These are phyloP conservation scores for Debaryomycetaceae sp. DNA, from an alignment of 1,139 yeast genomes.

Conservation along the genomic window DNA sequence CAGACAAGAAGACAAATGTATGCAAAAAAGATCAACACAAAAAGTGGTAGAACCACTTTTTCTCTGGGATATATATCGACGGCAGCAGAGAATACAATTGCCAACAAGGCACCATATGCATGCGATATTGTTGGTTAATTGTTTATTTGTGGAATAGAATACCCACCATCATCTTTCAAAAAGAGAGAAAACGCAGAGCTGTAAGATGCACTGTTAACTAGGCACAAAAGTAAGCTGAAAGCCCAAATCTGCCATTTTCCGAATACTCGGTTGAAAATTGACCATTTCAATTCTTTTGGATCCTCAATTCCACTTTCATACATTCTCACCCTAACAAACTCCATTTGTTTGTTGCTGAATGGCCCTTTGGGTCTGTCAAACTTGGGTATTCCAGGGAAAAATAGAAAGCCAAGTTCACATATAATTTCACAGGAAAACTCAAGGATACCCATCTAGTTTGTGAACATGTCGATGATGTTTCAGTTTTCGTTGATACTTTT, in stretches of 20 bases:
- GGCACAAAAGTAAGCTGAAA: conserved; percentile 7
- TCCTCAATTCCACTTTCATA: neutral
- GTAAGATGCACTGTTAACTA: conserved; percentile 27
- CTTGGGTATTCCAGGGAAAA: conserved; percentile 10
- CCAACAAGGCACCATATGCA: no score
- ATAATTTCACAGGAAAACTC: no score
- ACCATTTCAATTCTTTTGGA: conserved; percentile 15
- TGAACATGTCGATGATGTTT: no score
- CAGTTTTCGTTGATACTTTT: no score
- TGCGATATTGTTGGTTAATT: neutral
- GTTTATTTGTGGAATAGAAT: conserved; percentile 20
- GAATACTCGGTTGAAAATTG: conserved; percentile 2
- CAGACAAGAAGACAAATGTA: neutral
- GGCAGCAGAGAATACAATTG: no score
- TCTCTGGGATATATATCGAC: no score
- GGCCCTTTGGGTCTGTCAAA: neutral
- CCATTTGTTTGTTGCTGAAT: conserved; percentile 1
- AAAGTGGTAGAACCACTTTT: neutral
- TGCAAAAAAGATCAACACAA: neutral
- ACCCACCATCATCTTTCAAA: neutral
- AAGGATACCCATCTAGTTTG: no score
- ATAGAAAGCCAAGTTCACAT: conserved; percentile 4
- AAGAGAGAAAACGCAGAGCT: conserved; percentile 25
- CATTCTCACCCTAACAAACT: conserved; percentile 1
- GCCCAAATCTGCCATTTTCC: conserved; percentile 25